phyloP scores from a whole-genome alignment of 192 early-diverging fungal species.

The Allomyces arbusculus region DNA sequence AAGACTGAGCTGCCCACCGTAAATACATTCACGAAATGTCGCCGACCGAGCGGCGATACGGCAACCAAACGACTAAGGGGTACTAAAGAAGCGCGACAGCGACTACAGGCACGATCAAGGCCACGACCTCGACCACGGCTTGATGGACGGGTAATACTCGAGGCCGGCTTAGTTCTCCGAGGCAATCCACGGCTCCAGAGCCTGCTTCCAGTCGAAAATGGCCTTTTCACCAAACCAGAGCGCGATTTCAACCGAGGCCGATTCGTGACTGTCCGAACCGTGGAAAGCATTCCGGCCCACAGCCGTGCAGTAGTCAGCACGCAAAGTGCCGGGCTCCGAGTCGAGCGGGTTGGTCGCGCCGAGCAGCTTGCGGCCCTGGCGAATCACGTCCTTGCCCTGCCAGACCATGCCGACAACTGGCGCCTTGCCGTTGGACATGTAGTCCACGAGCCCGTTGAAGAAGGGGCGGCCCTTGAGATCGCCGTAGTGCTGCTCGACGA shows the following conservation, averaged over 20 bases:
- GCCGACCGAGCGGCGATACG: too few species aligned
- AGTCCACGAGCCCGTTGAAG: constrained; percentile 70
- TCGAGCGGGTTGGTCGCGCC: constrained; percentile 83
- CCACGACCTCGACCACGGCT: too few species aligned
- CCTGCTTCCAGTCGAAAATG: constrained; percentile 33
- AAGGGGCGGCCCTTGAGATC: constrained; percentile 71
- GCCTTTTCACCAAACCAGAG: constrained; percentile 54
- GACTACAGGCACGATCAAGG: too few species aligned
- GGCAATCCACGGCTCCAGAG: constrained; percentile 45
- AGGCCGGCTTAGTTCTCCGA: constrained; percentile 33
- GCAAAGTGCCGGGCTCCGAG: constrained; percentile 57
- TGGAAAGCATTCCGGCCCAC: constrained; percentile 71
- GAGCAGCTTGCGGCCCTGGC: constrained; percentile 67
- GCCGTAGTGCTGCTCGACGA: constrained; percentile 73
- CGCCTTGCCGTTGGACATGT: constrained; percentile 75
- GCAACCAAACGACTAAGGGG: too few species aligned
- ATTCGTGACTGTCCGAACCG: constrained; percentile 69
- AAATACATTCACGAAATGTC: too few species aligned
- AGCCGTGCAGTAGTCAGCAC: constrained; percentile 17
- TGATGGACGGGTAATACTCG: too few species aligned
- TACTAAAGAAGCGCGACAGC: too few species aligned
- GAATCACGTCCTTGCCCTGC: constrained; percentile 71
- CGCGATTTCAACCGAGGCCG: constrained; percentile 56
- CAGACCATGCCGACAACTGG: constrained; percentile 69
- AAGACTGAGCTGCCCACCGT: too few species aligned